Evolutionary conservation across 768 basidiomycete genomes (phyloP).

Genomic region (Crepidotus variabilis): DNA sequence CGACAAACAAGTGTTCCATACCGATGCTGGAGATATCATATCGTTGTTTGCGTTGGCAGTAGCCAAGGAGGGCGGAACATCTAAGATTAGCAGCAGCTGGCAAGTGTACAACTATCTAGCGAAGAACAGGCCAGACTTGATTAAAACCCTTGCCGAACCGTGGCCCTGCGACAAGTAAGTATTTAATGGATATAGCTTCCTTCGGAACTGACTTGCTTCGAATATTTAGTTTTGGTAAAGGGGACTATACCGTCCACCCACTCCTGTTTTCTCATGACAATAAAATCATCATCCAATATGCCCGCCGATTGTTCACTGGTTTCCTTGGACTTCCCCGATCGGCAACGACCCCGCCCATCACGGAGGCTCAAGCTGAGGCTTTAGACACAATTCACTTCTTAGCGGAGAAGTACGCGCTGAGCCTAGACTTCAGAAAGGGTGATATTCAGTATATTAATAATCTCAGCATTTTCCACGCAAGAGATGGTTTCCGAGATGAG

Average conservation of each 20-base stretch:
- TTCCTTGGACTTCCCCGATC: constrained; percentile 31
- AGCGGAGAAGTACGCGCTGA: constrained; percentile 38
- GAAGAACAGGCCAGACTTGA: constrained; percentile 39
- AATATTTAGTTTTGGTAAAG: constrained; percentile 28
- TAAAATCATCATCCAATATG: constrained; percentile 40
- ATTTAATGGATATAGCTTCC: neutral
- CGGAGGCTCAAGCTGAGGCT: constrained; percentile 47
- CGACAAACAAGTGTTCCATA: constrained; percentile 48
- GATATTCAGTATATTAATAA: constrained; percentile 49
- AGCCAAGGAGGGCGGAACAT: constrained; percentile 41
- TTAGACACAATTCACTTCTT: constrained; percentile 42
- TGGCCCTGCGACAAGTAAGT: constrained; percentile 20
- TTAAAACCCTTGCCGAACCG: constrained; percentile 34
- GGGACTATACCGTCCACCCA: constrained; percentile 33
- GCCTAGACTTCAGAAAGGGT: constrained; percentile 43
- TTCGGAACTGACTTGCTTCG: neutral
- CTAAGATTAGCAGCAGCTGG: constrained; percentile 39
- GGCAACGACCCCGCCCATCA: constrained; percentile 39
- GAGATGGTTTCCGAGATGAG: constrained; percentile 40
- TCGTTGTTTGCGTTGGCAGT: constrained; percentile 37
- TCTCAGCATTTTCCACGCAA: constrained; percentile 38
- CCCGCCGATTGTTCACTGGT: constrained; percentile 41
- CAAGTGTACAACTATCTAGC: constrained; percentile 45
- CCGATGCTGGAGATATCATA: constrained; percentile 43
- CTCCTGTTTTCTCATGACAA: constrained; percentile 36